Percentiles rank a stretch among this genome's conserved stretches.
Evolutionary conservation across 306 rosid genomes (phyloP).

Genomic region (Sphenostylis stenocarpa): DNA sequence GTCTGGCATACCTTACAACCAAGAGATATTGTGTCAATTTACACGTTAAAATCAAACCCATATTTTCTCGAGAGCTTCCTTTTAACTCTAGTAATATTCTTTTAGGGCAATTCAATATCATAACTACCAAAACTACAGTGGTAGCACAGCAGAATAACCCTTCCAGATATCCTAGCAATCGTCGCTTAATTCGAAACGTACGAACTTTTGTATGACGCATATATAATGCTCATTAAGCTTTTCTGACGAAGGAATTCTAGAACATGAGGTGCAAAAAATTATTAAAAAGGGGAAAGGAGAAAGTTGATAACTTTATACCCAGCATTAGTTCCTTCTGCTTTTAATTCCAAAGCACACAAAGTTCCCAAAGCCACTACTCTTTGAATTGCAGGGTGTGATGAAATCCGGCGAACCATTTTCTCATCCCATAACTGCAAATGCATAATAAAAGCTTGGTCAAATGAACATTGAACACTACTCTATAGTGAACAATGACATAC

Average conservation of each 20-base stretch:
- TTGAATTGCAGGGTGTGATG: slow-evolving; percentile 69
- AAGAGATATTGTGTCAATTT: neutral
- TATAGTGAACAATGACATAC: neutral
- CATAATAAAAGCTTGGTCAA: neutral
- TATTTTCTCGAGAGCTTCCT: neutral
- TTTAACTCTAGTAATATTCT: neutral
- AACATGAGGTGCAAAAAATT: slow-evolving; percentile 26
- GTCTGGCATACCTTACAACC: neutral
- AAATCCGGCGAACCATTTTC: slow-evolving; percentile 63
- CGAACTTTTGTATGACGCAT: neutral
- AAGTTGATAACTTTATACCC: slow-evolving; percentile 56
- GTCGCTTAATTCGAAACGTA: neutral
- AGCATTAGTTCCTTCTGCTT: slow-evolving; percentile 70
- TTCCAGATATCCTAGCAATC: neutral
- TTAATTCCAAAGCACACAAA: slow-evolving; percentile 82
- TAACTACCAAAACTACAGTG: neutral
- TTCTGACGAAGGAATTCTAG: slow-evolving; percentile 6
- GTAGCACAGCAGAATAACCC: neutral
- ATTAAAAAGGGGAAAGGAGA: slow-evolving; percentile 7
- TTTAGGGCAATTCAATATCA: neutral
- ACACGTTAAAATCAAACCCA: neutral
- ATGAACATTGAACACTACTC: slow-evolving; percentile 9
- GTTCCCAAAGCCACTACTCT: slow-evolving; percentile 86
- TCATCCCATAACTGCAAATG: slow-evolving; percentile 83
- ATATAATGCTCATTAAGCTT: neutral